Evolutionary conservation across 2,329 filamentous ascomycete genomes (phyloP).

Genomic region (Microdochium bolleyi): DNA sequence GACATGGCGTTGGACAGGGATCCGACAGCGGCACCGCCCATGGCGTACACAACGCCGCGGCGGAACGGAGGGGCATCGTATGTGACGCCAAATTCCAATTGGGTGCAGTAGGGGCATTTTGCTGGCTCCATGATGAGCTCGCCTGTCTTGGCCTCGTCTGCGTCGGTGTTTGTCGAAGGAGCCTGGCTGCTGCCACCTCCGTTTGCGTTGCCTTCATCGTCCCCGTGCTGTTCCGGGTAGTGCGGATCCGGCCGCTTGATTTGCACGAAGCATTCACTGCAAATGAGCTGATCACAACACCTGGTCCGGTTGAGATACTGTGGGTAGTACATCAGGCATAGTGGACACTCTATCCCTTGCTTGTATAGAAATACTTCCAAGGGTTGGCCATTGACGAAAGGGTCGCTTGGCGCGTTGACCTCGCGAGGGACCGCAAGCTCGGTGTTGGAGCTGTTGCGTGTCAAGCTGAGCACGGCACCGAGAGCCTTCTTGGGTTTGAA

Average conservation of each 20-base stretch:
- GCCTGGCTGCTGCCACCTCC: background rate
- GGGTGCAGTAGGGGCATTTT: slow-evolving; percentile 89
- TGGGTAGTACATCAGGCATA: slow-evolving; percentile 94
- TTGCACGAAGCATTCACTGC: slow-evolving; percentile 97
- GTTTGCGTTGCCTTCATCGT: slow-evolving; percentile 18
- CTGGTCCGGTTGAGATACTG: slow-evolving; percentile 89
- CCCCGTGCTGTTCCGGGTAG: slow-evolving; percentile 58
- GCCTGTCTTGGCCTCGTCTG: slow-evolving; percentile 43
- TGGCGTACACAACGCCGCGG: slow-evolving; percentile 66
- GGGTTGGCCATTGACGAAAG: slow-evolving; percentile 88
- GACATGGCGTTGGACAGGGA: slow-evolving; percentile 68
- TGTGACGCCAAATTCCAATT: slow-evolving; percentile 92
- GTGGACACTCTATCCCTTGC: slow-evolving; percentile 81
- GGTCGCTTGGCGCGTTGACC: slow-evolving; percentile 70
- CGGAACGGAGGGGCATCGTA: slow-evolving; percentile 87
- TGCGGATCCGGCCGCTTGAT: slow-evolving; percentile 81
- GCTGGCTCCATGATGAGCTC: slow-evolving; percentile 86
- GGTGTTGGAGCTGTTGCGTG: slow-evolving; percentile 61
- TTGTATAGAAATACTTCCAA: slow-evolving; percentile 93
- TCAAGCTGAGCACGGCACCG: slow-evolving; percentile 71
- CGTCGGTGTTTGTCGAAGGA: background rate
- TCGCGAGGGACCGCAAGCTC: slow-evolving; percentile 74
- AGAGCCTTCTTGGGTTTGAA: slow-evolving; percentile 86
- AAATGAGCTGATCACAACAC: slow-evolving; percentile 94
- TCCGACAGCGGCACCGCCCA: slow-evolving; percentile 35